Base-by-base conservation (phyloP, 306 rosid genomes). In the Citrullus amarus region DNA sequence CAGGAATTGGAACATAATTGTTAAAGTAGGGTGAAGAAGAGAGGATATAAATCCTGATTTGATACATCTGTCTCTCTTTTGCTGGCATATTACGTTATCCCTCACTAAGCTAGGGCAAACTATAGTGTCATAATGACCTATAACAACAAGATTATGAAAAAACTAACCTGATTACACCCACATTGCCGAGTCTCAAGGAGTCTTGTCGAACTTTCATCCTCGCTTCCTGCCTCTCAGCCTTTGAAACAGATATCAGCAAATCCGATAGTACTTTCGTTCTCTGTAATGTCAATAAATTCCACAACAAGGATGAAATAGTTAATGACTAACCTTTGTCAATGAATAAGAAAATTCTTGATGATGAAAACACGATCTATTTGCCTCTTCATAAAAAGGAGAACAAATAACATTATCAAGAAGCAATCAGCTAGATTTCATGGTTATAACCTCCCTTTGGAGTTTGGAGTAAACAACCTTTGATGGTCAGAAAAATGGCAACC, bases 181-280 rank as follows among this genome's bases (percentile, higher is more conserved):
- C 98, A 84, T 93, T 96, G 78, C 99, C 99, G 28, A 96, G 96
- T 84, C 99, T 90, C 87, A 96, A 83, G 28, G 99, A 93, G 81
- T 96, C 99, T 79, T 96, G 99, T 25, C 98, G 90, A 50, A 96
- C 97, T 87, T 96, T 96, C 86, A 96, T 79, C 85, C 99, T 93
- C 69, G 99, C 97, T 84, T 93, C 99, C 83, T 92, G 98, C 83
- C 98, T 93, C 87, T 96, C 96, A 58, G 98, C 89, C 79, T 96
- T 93, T 54, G 99, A 96, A 86, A 96, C 93, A 72, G 98, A 90
- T 86, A 96, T 96, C 89, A 96, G 85, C 85, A 96, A 86, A 89
- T 93, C 98, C 28, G 99, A 96, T 82, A 96, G 87, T 70, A 90
- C 87, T 84, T 91, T 96, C 22, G 89, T 89, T 89, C 98, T 89